phyloP scores from a whole-genome alignment of 129 eudicot species.

The Kitagawia praeruptora region DNA sequence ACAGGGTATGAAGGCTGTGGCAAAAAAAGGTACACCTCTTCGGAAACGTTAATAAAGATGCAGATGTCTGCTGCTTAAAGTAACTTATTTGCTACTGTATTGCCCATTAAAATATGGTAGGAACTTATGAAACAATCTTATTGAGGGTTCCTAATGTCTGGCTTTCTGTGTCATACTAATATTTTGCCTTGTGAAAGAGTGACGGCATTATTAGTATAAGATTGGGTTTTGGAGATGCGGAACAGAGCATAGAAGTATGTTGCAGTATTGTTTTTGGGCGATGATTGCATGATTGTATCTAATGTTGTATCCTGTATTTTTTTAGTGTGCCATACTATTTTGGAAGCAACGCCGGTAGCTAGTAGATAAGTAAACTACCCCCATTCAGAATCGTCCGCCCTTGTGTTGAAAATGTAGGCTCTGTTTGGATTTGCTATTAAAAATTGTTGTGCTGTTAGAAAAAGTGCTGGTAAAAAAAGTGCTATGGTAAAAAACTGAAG shows the following conservation, averaged over 20 bases:
- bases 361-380: neutral
- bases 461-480: no score
- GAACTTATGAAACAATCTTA: neutral
- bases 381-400: neutral
- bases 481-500: no score
- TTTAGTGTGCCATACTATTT: neutral
- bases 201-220: neutral
- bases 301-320: neutral
- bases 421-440: no score
- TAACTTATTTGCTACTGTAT: neutral
- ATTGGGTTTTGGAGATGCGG: neutral
- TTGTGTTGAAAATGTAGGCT: neutral
- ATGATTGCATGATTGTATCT: neutral
- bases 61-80: neutral
- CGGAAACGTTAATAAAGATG: conserved; percentile 18
- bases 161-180: neutral
- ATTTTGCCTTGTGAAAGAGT: neutral
- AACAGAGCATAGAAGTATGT: neutral
- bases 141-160: neutral
- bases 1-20: conserved; percentile 64
- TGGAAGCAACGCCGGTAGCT: neutral
- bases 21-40: conserved; percentile 31
- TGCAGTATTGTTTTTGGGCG: neutral
- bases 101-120: neutral
- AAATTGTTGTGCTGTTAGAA: no score